Conservation (phyloP, 306 rosid genomes). For the Albizia julibrissin region DNA sequence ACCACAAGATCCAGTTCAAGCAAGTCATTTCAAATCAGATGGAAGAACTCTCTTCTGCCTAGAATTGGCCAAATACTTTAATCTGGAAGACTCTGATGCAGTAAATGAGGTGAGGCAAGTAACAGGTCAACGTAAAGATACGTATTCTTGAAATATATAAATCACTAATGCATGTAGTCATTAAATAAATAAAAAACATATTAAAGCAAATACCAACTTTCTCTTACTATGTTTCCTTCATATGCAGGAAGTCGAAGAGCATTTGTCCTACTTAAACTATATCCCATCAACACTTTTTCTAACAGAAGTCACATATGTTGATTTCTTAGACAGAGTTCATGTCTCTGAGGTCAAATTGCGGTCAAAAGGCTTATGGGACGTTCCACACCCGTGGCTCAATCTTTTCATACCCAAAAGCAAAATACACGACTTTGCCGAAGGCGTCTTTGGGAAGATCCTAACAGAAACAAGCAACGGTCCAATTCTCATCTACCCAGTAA, state of each 20-base stretch:
- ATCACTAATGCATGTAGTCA: neutral
- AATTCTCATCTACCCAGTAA: slow-evolving; percentile 66
- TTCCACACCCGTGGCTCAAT: slow-evolving; percentile 99
- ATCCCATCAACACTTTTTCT: slow-evolving; percentile 66
- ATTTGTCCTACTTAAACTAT: slow-evolving; percentile 39
- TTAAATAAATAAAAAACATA: neutral
- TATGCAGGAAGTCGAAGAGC: slow-evolving; percentile 19
- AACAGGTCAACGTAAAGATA: neutral
- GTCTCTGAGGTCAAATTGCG: slow-evolving; percentile 80
- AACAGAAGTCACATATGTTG: slow-evolving; percentile 75
- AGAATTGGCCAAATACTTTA: slow-evolving; percentile 16
- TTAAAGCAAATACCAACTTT: neutral
- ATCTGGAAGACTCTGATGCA: neutral
- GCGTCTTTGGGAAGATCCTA: slow-evolving; percentile 67
- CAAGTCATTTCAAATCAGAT: slow-evolving; percentile 13
- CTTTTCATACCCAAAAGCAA: slow-evolving; percentile 74
- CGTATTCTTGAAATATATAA: neutral
- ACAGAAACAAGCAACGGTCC: slow-evolving; percentile 40
- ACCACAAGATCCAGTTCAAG: slow-evolving; percentile 19
- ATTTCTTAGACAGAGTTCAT: slow-evolving; percentile 91
- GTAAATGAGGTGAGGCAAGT: slow-evolving; percentile 15
- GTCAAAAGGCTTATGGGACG: slow-evolving; percentile 91
- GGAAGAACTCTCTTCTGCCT: slow-evolving; percentile 21
- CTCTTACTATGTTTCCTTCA: slow-evolving; percentile 17
- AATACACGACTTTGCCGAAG: slow-evolving; percentile 56